These are phyloP conservation scores for Agrocybe praecox DNA, from an alignment of 768 basidiomycete species.

Conservation along the genomic window DNA sequence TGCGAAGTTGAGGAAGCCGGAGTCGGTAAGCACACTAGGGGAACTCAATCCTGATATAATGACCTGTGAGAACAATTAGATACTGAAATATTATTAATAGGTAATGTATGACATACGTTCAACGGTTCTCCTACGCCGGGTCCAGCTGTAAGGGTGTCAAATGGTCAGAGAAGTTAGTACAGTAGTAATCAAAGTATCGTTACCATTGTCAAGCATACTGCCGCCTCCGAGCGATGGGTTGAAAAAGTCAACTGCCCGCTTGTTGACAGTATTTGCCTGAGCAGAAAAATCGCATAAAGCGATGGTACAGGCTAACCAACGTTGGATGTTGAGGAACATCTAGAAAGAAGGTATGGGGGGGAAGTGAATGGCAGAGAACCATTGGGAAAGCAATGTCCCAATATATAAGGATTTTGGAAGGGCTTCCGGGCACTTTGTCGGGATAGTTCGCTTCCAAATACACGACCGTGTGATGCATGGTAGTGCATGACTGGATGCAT, in stretches of 20 bases:
- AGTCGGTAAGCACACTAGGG: conserved; percentile 52
- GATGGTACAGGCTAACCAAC: background rate
- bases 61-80: conserved; percentile 32
- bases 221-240: conserved; percentile 57
- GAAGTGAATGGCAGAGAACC: too few species aligned
- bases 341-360: background rate
- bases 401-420: too few species aligned
- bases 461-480: background rate
- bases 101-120: conserved; percentile 11
- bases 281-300: conserved; percentile 4
- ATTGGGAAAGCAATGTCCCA: too few species aligned
- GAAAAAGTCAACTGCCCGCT: conserved; percentile 33
- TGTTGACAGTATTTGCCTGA: conserved; percentile 10
- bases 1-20: conserved; percentile 61
- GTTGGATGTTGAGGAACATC: conserved; percentile 11
- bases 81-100: conserved; percentile 61
- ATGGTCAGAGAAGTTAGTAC: background rate
- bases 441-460: too few species aligned
- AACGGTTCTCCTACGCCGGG: conserved; percentile 56
- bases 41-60: conserved; percentile 71
- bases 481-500: too few species aligned
- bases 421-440: too few species aligned
- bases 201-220: conserved; percentile 63
- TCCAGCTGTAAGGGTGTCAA: conserved; percentile 24
- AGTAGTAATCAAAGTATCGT: background rate